Evolutionary conservation across 2,329 filamentous ascomycete genomes (phyloP), one percentile per base, ranked within the genome.

Genomic region (Talaromyces sp.): DNA sequence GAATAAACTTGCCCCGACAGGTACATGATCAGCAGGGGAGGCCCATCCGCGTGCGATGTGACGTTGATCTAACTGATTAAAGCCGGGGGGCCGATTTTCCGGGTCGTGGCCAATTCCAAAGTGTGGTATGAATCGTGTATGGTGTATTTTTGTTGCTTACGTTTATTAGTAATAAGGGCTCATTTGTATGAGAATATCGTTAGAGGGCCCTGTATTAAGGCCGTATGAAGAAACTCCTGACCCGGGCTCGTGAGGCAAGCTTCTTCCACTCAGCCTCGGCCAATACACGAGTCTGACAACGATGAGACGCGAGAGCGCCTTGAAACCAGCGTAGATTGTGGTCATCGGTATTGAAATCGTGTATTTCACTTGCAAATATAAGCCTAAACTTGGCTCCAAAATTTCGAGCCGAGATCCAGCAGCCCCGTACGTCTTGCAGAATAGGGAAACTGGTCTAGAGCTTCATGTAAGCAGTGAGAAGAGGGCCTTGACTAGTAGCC

Each of bases 391-490:
- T 38, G 17, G 35, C 43, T 46, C 43, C 19, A 21, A 46, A 46
- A 46, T 46, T 46, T 21, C n/a, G 19, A 46, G 7, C 35, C 21
- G 43, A 46, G 43, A 46, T 24, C 43, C 11, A 11, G 11, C n/a
- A 21, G 17, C 41, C 12, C 31, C 31, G 31, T 10, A 14, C 8
- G 43, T 24, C 43, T 54, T 61, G 54, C 59, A 11, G 26, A 59
- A 61, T 54, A 11, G 19, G 59, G 59, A 61, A 61, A 61, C 17
- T 58, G 55, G 55, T 61, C 50, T 55, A 17, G 21, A 51, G n/a
- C 35, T 29, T 43, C 27, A 43, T 51, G 35, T 6, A 26, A 60
- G 19, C 14, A 27, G 10, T 29, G 19, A 46, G 38, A 27, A 29
- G 19, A 14, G 24, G 11, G 12, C 24, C n/a, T 26, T 10, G 12